Percentiles rank a stretch among this genome's conserved stretches.
phyloP scores from a whole-genome alignment of 1,139 yeast species.

The Suhomyces bokatorum region DNA sequence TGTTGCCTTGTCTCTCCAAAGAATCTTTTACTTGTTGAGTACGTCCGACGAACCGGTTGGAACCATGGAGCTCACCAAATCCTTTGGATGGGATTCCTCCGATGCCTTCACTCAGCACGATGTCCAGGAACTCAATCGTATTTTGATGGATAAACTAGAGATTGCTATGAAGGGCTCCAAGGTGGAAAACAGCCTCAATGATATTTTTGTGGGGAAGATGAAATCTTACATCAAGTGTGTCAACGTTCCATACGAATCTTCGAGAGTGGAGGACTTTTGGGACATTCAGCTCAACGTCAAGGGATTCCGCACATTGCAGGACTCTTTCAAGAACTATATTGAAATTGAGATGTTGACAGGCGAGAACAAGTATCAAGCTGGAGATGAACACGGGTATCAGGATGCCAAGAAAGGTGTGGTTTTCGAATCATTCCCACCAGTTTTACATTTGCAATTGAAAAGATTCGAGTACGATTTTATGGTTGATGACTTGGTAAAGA shows the following conservation, averaged over 20 bases:
- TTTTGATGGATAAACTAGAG: conserved; percentile 92
- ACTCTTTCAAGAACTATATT: conserved; percentile 82
- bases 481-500: conserved; percentile 85
- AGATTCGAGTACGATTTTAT: conserved; percentile 93
- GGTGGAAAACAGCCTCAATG: conserved; percentile 77
- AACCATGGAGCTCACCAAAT: conserved; percentile 80
- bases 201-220: conserved; percentile 95
- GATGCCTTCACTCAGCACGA: conserved; percentile 98
- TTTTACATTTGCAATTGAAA: conserved; percentile 86
- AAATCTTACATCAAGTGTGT: conserved; percentile 91
- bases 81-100: conserved; percentile 96
- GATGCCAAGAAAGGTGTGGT: conserved; percentile 97
- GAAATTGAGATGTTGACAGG: conserved; percentile 90
- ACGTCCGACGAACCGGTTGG: conserved; percentile 76
- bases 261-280: conserved; percentile 95
- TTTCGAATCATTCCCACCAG: conserved; percentile 88
- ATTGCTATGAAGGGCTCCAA: conserved; percentile 86
- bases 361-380: conserved; percentile 94
- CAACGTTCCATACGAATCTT: conserved; percentile 91
- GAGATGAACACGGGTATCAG: conserved; percentile 80
- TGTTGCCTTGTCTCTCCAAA: conserved; percentile 83
- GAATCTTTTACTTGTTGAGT: conserved; percentile 78
- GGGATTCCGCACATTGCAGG: conserved; percentile 68
- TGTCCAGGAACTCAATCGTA: conserved; percentile 93
- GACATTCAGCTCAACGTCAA: conserved; percentile 94